phyloP scores from a whole-genome alignment of 306 rosid species.

The Mimosa pudica region DNA sequence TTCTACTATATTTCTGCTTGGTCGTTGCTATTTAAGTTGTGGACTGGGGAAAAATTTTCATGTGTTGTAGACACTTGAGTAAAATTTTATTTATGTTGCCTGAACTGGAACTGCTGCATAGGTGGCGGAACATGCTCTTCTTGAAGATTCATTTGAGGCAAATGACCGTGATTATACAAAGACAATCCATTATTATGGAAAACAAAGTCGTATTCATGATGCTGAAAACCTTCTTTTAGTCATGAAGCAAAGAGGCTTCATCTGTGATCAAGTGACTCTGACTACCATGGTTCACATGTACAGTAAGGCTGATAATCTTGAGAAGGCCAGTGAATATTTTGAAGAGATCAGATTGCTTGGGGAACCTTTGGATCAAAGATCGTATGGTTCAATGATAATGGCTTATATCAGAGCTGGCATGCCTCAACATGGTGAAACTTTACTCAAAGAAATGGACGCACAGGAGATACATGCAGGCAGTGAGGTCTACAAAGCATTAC shows the following conservation, averaged over 20 bases:
- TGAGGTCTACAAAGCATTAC: constrained; percentile 87
- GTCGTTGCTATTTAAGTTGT: too few species aligned
- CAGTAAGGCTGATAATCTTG: constrained; percentile 77
- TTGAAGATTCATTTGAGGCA: constrained; percentile 75
- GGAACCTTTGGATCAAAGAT: constrained; percentile 69
- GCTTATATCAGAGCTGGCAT: constrained; percentile 82
- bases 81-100: constrained; percentile 12
- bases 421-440: constrained; percentile 66
- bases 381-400: constrained; percentile 87
- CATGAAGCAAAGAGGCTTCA: constrained; percentile 69
- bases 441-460: constrained; percentile 74
- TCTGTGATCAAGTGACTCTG: constrained; percentile 76
- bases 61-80: constrained; percentile 9
- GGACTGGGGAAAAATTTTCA: not conserved
- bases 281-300: constrained; percentile 81
- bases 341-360: constrained; percentile 83
- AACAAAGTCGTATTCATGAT: constrained; percentile 57
- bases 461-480: constrained; percentile 73
- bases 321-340: constrained; percentile 65
- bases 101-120: constrained; percentile 33
- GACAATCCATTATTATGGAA: constrained; percentile 72
- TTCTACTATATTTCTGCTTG: not conserved
- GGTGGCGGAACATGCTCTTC: constrained; percentile 80
- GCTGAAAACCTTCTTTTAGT: constrained; percentile 60
- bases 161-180: constrained; percentile 79